phyloP scores from a whole-genome alignment of 768 basidiomycete genomes.

The Pisolithus tinctorius region DNA sequence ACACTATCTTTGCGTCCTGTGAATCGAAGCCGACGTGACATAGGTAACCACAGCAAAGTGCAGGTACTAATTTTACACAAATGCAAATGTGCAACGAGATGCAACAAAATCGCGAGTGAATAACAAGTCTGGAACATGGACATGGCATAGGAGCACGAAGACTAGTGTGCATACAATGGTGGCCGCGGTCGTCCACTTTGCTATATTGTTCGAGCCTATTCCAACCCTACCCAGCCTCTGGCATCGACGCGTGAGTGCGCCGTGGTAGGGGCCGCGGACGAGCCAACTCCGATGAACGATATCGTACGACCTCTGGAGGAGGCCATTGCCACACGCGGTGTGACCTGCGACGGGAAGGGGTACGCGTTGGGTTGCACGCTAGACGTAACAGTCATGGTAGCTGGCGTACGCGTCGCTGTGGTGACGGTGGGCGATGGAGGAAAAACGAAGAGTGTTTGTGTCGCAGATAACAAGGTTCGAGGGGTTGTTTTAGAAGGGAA shows the following conservation, averaged over 20 bases:
- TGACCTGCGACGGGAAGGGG: conserved; percentile 54
- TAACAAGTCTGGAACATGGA: conserved; percentile 23
- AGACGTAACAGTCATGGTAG: conserved; percentile 77
- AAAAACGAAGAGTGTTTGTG: conserved; percentile 82
- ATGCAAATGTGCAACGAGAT: conserved; percentile 16
- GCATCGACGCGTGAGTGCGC: conserved; percentile 81
- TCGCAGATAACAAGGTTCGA: conserved; percentile 26
- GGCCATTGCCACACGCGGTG: conserved; percentile 67
- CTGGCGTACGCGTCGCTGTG: conserved; percentile 51
- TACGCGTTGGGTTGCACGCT: conserved; percentile 37
- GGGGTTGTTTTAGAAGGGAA: conserved; percentile 20
- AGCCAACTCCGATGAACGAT: conserved; percentile 67
- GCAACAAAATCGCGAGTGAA: conserved; percentile 5
- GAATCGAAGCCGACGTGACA: conserved; percentile 3
- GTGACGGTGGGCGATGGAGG: conserved; percentile 65
- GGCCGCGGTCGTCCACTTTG: conserved; percentile 5
- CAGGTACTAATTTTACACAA: conserved; percentile 25
- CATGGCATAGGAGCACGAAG: conserved; percentile 15
- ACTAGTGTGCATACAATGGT: conserved; percentile 9
- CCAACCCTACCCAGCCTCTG: conserved; percentile 66
- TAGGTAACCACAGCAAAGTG: conserved; percentile 7
- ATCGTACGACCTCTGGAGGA: conserved; percentile 58
- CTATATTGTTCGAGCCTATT: conserved; percentile 19
- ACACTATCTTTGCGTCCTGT: conserved; percentile 1
- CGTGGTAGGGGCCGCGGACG: conserved; percentile 68